These are phyloP conservation scores for Verticillium klebahnii DNA, from an alignment of 2,329 filamentous ascomycete genomes.

Conservation along the genomic window DNA sequence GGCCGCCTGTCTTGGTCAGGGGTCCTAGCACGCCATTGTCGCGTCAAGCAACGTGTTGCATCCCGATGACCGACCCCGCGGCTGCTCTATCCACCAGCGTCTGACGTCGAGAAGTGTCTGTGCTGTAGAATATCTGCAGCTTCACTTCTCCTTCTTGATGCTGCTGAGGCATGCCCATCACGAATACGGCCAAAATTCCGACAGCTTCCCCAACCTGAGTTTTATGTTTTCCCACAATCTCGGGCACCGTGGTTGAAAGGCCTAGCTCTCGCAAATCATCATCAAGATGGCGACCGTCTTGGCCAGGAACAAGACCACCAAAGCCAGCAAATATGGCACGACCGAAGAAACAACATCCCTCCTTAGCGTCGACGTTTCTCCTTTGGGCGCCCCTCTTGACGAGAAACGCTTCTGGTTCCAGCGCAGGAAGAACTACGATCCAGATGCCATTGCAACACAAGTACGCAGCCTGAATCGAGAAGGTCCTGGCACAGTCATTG, in stretches of 20 bases:
- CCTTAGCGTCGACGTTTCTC: conserved; percentile 15
- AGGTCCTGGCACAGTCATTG: neutral
- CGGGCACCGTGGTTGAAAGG: neutral
- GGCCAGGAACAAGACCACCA: conserved; percentile 4
- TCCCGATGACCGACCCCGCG: neutral
- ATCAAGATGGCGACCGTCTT: conserved; percentile 10
- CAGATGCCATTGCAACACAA: conserved; percentile 29
- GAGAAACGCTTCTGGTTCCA: conserved; percentile 29
- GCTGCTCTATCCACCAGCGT: neutral
- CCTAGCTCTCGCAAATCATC: neutral
- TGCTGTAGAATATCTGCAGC: neutral
- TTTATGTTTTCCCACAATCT: neutral
- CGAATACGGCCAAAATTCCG: neutral
- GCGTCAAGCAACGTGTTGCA: neutral
- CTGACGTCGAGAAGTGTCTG: neutral
- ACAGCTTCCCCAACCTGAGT: neutral
- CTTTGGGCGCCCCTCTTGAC: conserved; percentile 17
- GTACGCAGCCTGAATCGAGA: neutral
- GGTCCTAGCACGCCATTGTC: neutral
- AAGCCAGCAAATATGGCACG: neutral
- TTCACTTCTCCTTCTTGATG: neutral
- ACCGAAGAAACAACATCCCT: conserved; percentile 11
- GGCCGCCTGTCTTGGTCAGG: neutral
- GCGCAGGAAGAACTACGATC: conserved; percentile 17
- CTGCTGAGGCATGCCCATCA: neutral